Percentiles rank a stretch among this genome's conserved stretches.
These are phyloP conservation scores for Hymenoscyphus fraxineus DNA, from an alignment of 2,329 filamentous ascomycete species.

Conservation along the genomic window DNA sequence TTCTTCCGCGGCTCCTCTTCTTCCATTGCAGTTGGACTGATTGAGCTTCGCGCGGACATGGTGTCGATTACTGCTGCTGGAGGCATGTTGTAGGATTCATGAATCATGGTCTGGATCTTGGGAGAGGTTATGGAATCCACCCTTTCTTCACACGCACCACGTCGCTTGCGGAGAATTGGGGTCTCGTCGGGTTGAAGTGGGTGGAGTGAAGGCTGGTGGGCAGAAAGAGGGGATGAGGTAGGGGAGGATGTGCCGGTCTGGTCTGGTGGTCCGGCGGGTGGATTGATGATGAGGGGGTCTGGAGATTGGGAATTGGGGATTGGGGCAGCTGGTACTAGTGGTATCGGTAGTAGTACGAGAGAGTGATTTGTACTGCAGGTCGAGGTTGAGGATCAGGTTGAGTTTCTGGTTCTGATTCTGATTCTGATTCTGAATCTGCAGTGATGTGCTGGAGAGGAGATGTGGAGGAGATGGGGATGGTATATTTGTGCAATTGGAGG, in stretches of 20 bases:
- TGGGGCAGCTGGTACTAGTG: not conserved
- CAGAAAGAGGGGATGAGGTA: too few relatives aligned
- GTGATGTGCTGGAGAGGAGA: too few relatives aligned
- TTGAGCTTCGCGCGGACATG: conserved; percentile 18
- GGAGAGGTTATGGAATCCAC: not conserved
- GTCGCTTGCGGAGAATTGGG: conserved; percentile 3
- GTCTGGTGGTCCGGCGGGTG: not conserved
- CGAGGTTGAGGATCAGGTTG: not conserved
- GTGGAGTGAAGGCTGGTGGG: not conserved
- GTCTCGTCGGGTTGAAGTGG: conserved; percentile 1
- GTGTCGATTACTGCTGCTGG: conserved; percentile 10
- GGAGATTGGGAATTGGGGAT: not conserved
- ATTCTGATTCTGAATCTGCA: too few relatives aligned
- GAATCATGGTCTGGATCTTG: conserved; percentile 7
- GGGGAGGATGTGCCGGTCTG: not conserved
- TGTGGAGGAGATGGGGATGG: not conserved
- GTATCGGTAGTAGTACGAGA: not conserved
- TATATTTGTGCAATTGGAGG: not conserved
- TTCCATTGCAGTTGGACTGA: conserved; percentile 13
- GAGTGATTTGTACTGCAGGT: not conserved
- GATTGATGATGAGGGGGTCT: not conserved
- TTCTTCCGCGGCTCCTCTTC: conserved; percentile 23
- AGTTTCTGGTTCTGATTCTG: too few relatives aligned
- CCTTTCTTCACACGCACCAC: not conserved
- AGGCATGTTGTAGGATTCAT: conserved; percentile 12